Percentiles rank a stretch among this genome's conserved stretches.
Evolutionary conservation across 495 filamentous ascomycete species (phyloP).

Genomic region (Barbatosphaeria neglecta): DNA sequence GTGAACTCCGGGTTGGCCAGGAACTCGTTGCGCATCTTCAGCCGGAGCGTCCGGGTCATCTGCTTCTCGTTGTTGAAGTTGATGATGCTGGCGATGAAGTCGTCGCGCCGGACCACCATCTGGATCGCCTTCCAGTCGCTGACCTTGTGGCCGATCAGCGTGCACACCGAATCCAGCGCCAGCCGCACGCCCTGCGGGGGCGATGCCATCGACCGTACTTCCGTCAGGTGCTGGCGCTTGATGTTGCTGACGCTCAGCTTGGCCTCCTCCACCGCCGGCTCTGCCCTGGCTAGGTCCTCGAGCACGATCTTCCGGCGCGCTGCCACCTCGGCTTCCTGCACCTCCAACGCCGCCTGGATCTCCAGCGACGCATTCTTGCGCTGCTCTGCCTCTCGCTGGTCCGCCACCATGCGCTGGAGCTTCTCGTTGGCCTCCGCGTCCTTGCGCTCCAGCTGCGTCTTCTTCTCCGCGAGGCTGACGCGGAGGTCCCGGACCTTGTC

Average conservation of each 20-base stretch:
- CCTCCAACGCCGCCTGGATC: constrained; percentile 75
- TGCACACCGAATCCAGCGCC: constrained; percentile 90
- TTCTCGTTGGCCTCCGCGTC: constrained; percentile 95
- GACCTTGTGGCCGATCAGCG: constrained; percentile 80
- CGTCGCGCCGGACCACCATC: constrained; percentile 75
- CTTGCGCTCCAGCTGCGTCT: constrained; percentile 83
- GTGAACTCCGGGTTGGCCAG: constrained; percentile 89
- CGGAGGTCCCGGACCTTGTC: constrained; percentile 93
- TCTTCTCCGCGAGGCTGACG: constrained; percentile 83
- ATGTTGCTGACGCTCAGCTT: constrained; percentile 95
- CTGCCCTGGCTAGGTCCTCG: constrained; percentile 77
- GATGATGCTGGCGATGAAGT: constrained; percentile 97
- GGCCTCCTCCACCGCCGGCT: constrained; percentile 86
- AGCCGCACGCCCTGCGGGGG: constrained; percentile 84
- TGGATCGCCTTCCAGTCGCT: constrained; percentile 84
- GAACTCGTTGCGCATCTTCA: constrained; percentile 88
- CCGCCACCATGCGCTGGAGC: constrained; percentile 88
- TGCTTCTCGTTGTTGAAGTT: constrained; percentile 92
- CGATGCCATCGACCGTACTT: constrained; percentile 92
- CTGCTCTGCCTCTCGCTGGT: constrained; percentile 92
- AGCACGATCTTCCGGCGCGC: constrained; percentile 73
- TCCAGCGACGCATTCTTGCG: constrained; percentile 76
- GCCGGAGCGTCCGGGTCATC: constrained; percentile 73
- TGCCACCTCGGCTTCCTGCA: constrained; percentile 82
- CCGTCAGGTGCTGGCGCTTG: constrained; percentile 89